phyloP scores from a whole-genome alignment of 768 basidiomycete genomes.

The Kwoniella mangroviensis region DNA sequence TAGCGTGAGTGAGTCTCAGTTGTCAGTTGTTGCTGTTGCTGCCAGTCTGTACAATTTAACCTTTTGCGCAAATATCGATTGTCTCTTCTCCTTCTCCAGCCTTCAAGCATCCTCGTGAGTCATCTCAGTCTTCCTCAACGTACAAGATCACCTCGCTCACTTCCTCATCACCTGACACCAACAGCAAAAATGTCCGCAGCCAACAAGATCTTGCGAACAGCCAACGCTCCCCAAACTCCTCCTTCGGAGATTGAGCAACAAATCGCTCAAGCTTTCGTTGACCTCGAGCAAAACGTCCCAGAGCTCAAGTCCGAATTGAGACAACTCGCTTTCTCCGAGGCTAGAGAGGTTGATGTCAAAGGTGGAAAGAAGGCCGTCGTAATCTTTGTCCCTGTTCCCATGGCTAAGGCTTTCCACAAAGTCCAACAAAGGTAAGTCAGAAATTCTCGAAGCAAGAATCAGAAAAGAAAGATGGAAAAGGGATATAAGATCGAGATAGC shows the following conservation, averaged over 20 bases:
- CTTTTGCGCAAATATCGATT: not conserved
- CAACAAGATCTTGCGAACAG: slow-evolving; percentile 89
- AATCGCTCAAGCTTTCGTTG: slow-evolving; percentile 92
- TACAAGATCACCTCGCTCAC: slow-evolving; percentile 1
- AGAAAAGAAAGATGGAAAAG: not conserved
- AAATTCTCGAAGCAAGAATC: not conserved
- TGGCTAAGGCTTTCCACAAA: slow-evolving; percentile 98
- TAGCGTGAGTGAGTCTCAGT: not conserved
- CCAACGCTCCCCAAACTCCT: slow-evolving; percentile 87
- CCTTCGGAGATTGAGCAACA: slow-evolving; percentile 97
- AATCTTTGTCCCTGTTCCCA: slow-evolving; percentile 95
- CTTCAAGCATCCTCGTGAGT: slow-evolving; percentile 28
- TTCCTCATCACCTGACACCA: slow-evolving; percentile 1
- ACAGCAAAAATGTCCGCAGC: slow-evolving; percentile 48
- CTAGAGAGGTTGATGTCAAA: slow-evolving; percentile 97
- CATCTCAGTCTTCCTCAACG: not conserved
- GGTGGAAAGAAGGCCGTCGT: slow-evolving; percentile 99
- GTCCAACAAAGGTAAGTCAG: slow-evolving; percentile 84
- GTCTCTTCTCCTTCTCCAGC: slow-evolving; percentile 14
- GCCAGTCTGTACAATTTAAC: not conserved
- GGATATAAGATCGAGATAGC: not conserved
- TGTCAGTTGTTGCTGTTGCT: not conserved
- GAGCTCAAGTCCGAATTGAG: slow-evolving; percentile 97
- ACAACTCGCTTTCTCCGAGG: slow-evolving; percentile 93
- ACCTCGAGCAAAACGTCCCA: slow-evolving; percentile 97